phyloP scores from a whole-genome alignment of 1,284 basidiomycete species.

The Puccinia horiana region DNA sequence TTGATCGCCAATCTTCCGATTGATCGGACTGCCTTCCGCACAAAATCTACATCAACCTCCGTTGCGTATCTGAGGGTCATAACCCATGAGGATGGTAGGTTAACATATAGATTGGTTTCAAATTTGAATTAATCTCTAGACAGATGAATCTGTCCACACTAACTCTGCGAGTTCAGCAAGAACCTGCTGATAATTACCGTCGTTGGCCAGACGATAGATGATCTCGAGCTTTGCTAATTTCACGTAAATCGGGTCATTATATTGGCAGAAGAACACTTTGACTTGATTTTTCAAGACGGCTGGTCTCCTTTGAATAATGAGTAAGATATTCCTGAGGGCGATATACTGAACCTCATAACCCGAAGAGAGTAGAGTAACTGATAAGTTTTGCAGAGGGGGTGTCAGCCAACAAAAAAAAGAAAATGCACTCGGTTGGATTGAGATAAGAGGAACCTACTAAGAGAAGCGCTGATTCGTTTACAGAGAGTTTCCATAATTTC shows the following conservation, averaged over 20 bases:
- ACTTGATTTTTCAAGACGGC: slow-evolving; percentile 93
- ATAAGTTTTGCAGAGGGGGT: not conserved
- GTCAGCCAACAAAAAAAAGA: slow-evolving; percentile 19
- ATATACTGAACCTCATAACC: slow-evolving; percentile 99
- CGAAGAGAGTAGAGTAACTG: slow-evolving; percentile 89
- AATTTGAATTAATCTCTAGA: not conserved
- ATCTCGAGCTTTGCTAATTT: slow-evolving; percentile 98
- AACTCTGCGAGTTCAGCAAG: slow-evolving; percentile 92
- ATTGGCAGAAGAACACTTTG: slow-evolving; percentile 99
- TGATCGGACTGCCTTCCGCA: slow-evolving; percentile 92
- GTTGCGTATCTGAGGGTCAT: slow-evolving; percentile 76
- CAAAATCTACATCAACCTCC: slow-evolving; percentile 97
- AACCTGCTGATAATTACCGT: slow-evolving; percentile 87
- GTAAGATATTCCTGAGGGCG: slow-evolving; percentile 89
- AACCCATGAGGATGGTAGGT: not conserved
- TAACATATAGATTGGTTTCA: not conserved
- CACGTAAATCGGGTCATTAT: slow-evolving; percentile 97
- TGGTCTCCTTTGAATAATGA: slow-evolving; percentile 92
- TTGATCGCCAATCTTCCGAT: slow-evolving; percentile 97
- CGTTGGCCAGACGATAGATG: slow-evolving; percentile 90
- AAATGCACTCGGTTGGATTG: not conserved
- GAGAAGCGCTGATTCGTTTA: slow-evolving; percentile 69
- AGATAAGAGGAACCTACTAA: slow-evolving; percentile 66
- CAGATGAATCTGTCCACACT: slow-evolving; percentile 56
- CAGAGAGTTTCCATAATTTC: slow-evolving; percentile 61